A percentile compares a stretch with the other conserved stretches of the same genome.
phyloP scores from a whole-genome alignment of 257 asterid species.

The Rehmannia glutinosa region DNA sequence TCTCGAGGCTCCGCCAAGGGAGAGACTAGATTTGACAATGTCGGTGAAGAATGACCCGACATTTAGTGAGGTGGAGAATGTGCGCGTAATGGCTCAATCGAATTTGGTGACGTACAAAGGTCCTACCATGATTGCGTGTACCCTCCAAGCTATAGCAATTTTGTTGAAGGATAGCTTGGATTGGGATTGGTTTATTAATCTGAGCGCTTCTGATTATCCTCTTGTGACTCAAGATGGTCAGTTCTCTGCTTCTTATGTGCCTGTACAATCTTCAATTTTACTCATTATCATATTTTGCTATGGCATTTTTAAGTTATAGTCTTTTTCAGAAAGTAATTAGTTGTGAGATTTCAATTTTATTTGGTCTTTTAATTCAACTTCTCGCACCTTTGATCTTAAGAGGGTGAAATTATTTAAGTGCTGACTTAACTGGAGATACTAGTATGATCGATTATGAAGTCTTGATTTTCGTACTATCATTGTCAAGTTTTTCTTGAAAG shows the following conservation, averaged over 20 bases:
- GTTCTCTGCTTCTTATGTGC: conserved; percentile 26
- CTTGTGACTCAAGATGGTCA: conserved; percentile 94
- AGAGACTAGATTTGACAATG: conserved; percentile 80
- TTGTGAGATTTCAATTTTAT: neutral
- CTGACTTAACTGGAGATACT: too few relatives aligned
- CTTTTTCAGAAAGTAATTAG: neutral
- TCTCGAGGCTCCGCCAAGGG: conserved; percentile 92
- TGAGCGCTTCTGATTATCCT: conserved; percentile 99
- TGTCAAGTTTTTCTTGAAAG: neutral
- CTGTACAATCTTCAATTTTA: neutral
- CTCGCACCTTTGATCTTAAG: neutral
- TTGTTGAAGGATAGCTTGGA: conserved; percentile 70
- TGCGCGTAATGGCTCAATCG: conserved; percentile 92
- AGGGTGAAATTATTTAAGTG: neutral
- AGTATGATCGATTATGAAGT: neutral
- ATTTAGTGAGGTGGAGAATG: conserved; percentile 78
- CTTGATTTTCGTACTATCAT: neutral
- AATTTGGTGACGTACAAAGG: conserved; percentile 96
- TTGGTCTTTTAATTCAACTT: neutral
- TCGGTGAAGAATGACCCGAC: conserved; percentile 85
- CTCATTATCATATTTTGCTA: neutral
- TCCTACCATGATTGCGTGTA: conserved; percentile 94
- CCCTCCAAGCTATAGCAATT: conserved; percentile 88
- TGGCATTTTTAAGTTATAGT: neutral
- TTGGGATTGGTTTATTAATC: conserved; percentile 99